These are phyloP conservation scores for Mortierella sp. DNA, from an alignment of 371 early-diverging fungal species.

Conservation along the genomic window DNA sequence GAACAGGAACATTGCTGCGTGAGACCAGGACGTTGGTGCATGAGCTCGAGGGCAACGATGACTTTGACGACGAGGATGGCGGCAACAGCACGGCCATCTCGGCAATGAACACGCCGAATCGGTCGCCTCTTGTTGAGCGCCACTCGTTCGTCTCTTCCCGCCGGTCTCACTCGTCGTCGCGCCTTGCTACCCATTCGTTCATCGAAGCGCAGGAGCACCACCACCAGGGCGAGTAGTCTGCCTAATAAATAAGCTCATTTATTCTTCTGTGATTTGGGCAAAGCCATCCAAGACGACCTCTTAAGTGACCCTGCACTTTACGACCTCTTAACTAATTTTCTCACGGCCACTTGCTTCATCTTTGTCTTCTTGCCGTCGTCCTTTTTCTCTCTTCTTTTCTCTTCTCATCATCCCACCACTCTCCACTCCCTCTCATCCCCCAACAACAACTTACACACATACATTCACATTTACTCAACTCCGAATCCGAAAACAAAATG, in stretches of 20 bases:
- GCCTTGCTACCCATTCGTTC: not conserved
- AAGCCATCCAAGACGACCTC: not conserved
- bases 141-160: slow-evolving; percentile 5
- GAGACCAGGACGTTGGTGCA: slow-evolving; percentile 15
- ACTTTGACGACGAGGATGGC: not conserved
- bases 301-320: not conserved
- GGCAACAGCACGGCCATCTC: not conserved
- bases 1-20: not conserved
- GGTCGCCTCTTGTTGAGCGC: slow-evolving; percentile 24
- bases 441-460: not conserved
- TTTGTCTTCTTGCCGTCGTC: not conserved
- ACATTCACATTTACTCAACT: not conserved
- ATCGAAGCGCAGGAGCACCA: slow-evolving; percentile 20
- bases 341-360: slow-evolving; percentile 19
- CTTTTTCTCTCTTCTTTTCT: not conserved
- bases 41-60: slow-evolving; percentile 29
- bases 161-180: slow-evolving; percentile 5
- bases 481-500: slow-evolving; percentile 10
- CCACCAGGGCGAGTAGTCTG: not conserved
- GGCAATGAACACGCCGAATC: slow-evolving; percentile 17
- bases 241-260: not conserved
- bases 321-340: slow-evolving; percentile 17
- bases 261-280: slow-evolving; percentile 4
- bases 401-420: slow-evolving; percentile 11
- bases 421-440: not conserved